Evolutionary conservation across 2,329 filamentous ascomycete genomes (phyloP).

Genomic region (Claviceps sp.): DNA sequence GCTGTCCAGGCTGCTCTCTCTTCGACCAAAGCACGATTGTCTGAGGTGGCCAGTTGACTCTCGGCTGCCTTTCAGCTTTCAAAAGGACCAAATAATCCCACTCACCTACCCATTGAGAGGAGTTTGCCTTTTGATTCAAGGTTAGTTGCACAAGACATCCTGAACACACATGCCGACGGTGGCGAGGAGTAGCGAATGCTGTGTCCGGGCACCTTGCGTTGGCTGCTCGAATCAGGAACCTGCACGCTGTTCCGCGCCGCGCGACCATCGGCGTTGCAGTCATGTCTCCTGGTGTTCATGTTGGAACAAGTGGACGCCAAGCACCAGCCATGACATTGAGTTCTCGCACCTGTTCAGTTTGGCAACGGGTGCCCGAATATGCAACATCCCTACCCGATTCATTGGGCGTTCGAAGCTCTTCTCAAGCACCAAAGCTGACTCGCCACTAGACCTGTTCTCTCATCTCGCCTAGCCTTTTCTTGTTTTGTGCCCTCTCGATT

Average conservation of each 20-base stretch:
- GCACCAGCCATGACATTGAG: not conserved
- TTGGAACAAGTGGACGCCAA: not conserved
- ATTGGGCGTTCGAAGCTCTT: too few species aligned
- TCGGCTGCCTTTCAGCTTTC: constrained; percentile 6
- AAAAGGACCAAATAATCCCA: constrained; percentile 5
- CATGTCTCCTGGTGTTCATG: not conserved
- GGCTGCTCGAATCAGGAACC: not conserved
- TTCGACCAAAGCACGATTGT: not conserved
- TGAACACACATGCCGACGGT: not conserved
- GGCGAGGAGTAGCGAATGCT: not conserved
- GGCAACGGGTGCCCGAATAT: not conserved
- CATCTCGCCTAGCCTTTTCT: not conserved
- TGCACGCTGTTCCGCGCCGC: not conserved
- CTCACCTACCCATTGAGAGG: not conserved
- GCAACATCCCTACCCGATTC: not conserved
- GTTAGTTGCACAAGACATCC: not conserved
- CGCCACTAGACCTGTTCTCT: not conserved
- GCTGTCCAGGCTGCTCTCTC: constrained; percentile 14
- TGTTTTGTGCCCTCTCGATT: not conserved
- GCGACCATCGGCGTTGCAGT: not conserved
- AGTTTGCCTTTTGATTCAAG: not conserved
- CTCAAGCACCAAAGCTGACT: not conserved
- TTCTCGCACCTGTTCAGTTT: not conserved
- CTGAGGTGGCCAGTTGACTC: constrained; percentile 7
- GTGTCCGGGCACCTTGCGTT: not conserved